Evolutionary conservation across 164 flowering plant genomes (phyloP).

Genomic region (Sedum album): DNA sequence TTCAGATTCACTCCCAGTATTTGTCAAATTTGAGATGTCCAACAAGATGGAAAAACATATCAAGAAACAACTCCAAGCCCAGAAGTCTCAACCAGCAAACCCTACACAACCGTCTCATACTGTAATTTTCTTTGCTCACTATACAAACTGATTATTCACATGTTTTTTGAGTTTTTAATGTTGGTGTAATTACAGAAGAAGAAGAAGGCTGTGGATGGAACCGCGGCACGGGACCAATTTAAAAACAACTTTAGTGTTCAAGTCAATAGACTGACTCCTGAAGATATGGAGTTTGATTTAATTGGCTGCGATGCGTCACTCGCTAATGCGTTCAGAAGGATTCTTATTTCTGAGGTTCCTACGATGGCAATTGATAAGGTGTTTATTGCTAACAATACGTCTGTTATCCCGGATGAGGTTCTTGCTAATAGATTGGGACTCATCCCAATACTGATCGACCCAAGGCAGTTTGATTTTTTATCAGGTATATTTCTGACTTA

Average conservation of each 20-base stretch:
- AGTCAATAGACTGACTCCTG: conserved; percentile 42
- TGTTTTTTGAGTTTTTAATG: too few relatives aligned
- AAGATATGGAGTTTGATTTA: conserved; percentile 86
- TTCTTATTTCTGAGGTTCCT: conserved; percentile 88
- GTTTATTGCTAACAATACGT: conserved; percentile 75
- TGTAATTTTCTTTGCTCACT: conserved; percentile 23
- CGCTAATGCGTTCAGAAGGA: conserved; percentile 88
- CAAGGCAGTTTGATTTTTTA: conserved; percentile 67
- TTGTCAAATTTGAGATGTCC: neutral
- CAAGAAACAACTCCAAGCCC: conserved; percentile 51
- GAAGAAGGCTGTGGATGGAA: too few relatives aligned
- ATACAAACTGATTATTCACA: too few relatives aligned
- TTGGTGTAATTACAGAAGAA: too few relatives aligned
- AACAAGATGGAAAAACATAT: conserved; percentile 44
- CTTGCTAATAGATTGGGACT: conserved; percentile 89
- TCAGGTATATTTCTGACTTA: conserved; percentile 46
- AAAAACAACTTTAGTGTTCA: conserved; percentile 56
- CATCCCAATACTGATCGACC: conserved; percentile 74
- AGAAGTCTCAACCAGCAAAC: conserved; percentile 63
- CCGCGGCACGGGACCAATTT: conserved; percentile 39
- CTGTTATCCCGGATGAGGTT: conserved; percentile 85
- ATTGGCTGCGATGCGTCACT: conserved; percentile 83
- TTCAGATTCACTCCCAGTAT: too few relatives aligned
- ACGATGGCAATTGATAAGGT: conserved; percentile 98
- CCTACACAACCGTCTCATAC: conserved; percentile 58